Evolutionary conservation across 2,329 filamentous ascomycete genomes (phyloP), one percentile per base, ranked within the genome.

Genomic region (Calonectria honghensis): DNA sequence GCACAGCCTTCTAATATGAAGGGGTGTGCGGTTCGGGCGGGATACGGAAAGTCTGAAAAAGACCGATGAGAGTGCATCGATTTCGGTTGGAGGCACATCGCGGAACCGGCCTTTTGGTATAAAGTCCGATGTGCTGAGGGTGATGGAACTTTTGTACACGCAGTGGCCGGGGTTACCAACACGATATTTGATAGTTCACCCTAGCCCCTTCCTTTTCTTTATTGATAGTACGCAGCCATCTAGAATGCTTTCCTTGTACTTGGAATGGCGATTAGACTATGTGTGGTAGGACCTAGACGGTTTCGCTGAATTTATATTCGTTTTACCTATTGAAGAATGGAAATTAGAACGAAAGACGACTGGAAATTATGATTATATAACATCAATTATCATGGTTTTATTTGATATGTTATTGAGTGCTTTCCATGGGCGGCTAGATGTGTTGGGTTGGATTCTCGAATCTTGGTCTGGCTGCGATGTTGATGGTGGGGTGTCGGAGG

Each of bases 401-500:
- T 24, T 48, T 48, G 24, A 48, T 48, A n/a, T n/a, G 13, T 24
- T 48, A 1, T 45, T n/a, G 18, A 45, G 24, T 48, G 13, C 45
- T 24, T 24, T 48, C n/a, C 3, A 13, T 24, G 18, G 13, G n/a
- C 6, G 18, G 45, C n/a, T 24, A 13, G 45, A 48, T n/a, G 13
- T 5, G 6, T 13, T 24, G 20, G 45, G n/a, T 48, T 24, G 10
- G 45, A 24, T 24, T 45, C 18, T 24, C 13, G 20, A 48, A 13
- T 24, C 45, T 48, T 13, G 18, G 6, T 7, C 20, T 6, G 9
- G 7, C 18, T 16, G 6, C 6, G 41, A 11, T 18, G 6, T 16
- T 20, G 27, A 68, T 45, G 37, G 35, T 57, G 13, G 51, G 35
- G n/a, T 13, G 50, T 18, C 20, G 29, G 3, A 51, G 70, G 69